Evolutionary conservation across 805 yeast genomes (phyloP), one percentile per base, ranked within the genome.

Genomic region (Barnettozyma pratensis): DNA sequence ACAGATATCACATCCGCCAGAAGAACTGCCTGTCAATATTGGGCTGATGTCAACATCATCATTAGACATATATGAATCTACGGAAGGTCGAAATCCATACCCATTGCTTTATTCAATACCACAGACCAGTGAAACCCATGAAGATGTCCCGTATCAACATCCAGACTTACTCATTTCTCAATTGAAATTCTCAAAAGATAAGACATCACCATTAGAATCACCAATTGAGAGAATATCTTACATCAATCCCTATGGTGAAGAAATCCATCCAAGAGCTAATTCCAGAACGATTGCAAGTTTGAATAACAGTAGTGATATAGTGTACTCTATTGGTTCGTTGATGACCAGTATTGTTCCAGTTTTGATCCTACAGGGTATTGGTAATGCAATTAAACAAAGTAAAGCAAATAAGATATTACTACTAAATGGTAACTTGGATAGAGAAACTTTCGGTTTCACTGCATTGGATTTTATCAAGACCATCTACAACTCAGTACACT

Each of bases 341-440:
- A 86, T 87, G 84, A 91, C 98, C 0, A 87, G 96, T 44, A 80
- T 86, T 6, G 68, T 89, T 3, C 97, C 98, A 0, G 81, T 89
- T 0, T 67, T 89, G 6, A 76, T 88, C 7, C 68, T 88, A 4
- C 79, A 79, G 45, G 96, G 95, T 2, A 74, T 87, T 7, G 91
- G 91, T 0, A 74, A 74, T 35, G 82, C 89, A 0, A 76, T 87
- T 30, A 47, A 44, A 41, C 47, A 55, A 5, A 67, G 66, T 11
- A 55, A 54, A 9, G 58, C 61, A 2, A 61, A 67, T 46, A 81
- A 83, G 58, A 72, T 90, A 6, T 62, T 90, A 12, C 63, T 91
- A 9, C 64, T 90, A 30, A 91, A 91, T 64, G 94, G 95, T 5
- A 69, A 78, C 34, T 67, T 68, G 44, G 97, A 91, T 61, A 72